Percentiles rank a stretch among this genome's conserved stretches.
Evolutionary conservation across 139 green algal species (phyloP).

Genomic region (Spirogloea muscicola): DNA sequence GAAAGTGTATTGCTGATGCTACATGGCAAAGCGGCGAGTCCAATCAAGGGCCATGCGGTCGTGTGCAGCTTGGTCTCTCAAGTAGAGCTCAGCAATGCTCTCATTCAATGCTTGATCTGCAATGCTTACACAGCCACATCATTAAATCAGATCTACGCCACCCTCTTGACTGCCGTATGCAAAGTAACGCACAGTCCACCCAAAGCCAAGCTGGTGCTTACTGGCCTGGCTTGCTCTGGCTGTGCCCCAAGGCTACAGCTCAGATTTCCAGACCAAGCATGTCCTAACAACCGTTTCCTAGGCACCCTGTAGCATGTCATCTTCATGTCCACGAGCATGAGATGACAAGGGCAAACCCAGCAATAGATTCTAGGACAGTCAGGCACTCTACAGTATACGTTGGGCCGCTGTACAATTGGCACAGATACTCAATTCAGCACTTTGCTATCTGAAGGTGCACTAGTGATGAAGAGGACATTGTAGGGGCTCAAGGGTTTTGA

Average conservation of each 20-base stretch:
- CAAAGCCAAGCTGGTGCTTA: too few species aligned
- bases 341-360: too few species aligned
- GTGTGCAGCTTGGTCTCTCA: conserved; percentile 75
- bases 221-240: too few species aligned
- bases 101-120: conserved; percentile 86
- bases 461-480: not conserved
- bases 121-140: not conserved
- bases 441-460: too few species aligned
- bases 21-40: conserved; percentile 80
- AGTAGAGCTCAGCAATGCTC: conserved; percentile 82
- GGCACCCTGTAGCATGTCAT: too few species aligned
- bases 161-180: not conserved
- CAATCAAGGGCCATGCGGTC: conserved; percentile 87
- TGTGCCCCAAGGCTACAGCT: not conserved
- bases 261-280: not conserved
- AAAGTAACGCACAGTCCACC: too few species aligned
- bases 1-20: too few species aligned
- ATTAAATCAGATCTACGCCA: not conserved
- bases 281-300: too few species aligned
- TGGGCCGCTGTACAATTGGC: not conserved
- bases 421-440: not conserved
- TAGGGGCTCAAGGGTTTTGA: not conserved
- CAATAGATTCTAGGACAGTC: not conserved
- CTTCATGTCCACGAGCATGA: too few species aligned
- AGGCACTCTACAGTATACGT: conserved; percentile 2